These are phyloP conservation scores for Globisporangium polare DNA, from an alignment of 352 stramenopile species.

Conservation along the genomic window DNA sequence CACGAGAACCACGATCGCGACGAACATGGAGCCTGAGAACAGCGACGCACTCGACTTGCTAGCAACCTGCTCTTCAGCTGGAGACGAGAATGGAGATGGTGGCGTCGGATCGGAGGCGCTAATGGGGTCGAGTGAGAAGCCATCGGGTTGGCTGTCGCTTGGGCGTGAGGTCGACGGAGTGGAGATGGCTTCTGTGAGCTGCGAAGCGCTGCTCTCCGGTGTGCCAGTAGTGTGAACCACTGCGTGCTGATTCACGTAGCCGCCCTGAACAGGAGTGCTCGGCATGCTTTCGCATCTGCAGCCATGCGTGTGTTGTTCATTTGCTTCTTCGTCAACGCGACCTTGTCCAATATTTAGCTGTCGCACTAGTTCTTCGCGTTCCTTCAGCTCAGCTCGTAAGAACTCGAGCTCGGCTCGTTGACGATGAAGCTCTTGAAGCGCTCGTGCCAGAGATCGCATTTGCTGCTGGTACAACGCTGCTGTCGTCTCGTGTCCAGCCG, in stretches of 20 bases:
- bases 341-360: not conserved
- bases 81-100: not conserved
- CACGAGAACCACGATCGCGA: slow-evolving; percentile 14
- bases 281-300: not conserved
- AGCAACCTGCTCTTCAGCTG: not conserved
- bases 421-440: not conserved
- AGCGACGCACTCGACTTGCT: not conserved
- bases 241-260: not conserved
- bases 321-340: not conserved
- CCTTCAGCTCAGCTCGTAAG: not conserved
- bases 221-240: not conserved
- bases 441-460: not conserved
- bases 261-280: not conserved
- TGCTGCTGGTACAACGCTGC: not conserved
- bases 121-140: not conserved
- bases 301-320: not conserved
- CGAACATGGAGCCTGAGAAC: slow-evolving; percentile 10
- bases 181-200: not conserved
- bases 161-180: not conserved
- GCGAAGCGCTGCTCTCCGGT: not conserved
- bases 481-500: not conserved
- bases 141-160: not conserved
- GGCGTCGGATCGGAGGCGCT: not conserved
- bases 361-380: not conserved
- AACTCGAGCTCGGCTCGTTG: not conserved